Conservation (phyloP, 495 filamentous ascomycete genomes). For the Penicilliopsis zonata region DNA sequence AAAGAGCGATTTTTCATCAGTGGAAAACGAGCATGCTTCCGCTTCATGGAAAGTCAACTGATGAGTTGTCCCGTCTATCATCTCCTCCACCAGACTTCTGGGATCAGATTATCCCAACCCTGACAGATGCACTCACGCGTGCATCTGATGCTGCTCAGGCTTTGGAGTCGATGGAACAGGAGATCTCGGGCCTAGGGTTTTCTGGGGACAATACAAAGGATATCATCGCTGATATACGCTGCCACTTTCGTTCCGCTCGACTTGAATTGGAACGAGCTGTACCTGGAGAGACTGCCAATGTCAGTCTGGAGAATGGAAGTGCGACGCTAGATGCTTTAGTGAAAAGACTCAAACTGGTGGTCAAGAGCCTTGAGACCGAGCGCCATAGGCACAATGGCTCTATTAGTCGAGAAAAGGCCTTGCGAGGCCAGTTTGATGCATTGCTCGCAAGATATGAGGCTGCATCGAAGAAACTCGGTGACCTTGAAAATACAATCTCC, state of each 20-base stretch:
- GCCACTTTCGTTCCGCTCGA: conserved; percentile 50
- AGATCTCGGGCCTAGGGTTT: conserved; percentile 45
- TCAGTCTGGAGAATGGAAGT: conserved; percentile 23
- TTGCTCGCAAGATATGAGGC: conserved; percentile 24
- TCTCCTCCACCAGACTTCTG: conserved; percentile 30
- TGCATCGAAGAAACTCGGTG: conserved; percentile 31
- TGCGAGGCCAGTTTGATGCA: conserved; percentile 33
- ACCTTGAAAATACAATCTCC: conserved; percentile 42
- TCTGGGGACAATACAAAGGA: conserved; percentile 30
- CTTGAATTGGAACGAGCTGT: conserved; percentile 54
- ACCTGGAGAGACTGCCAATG: conserved; percentile 47
- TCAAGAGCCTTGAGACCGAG: conserved; percentile 22
- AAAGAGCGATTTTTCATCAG: conserved; percentile 23
- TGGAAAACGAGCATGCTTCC: conserved; percentile 22
- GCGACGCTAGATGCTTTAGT: conserved; percentile 26
- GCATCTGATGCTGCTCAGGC: conserved; percentile 23
- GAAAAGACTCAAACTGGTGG: conserved; percentile 23
- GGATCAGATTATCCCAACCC: conserved; percentile 17
- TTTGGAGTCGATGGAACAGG: conserved; percentile 25
- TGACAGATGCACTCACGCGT: conserved; percentile 23
- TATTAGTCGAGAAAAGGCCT: conserved; percentile 18
- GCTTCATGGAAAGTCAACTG: conserved; percentile 21
- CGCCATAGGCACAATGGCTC: conserved; percentile 17
- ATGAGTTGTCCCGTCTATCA: conserved; percentile 16
- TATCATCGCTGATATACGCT: conserved; percentile 37